These are phyloP conservation scores for Magnusiomyces fungicola DNA, from an alignment of 1,139 yeast genomes.

Conservation along the genomic window DNA sequence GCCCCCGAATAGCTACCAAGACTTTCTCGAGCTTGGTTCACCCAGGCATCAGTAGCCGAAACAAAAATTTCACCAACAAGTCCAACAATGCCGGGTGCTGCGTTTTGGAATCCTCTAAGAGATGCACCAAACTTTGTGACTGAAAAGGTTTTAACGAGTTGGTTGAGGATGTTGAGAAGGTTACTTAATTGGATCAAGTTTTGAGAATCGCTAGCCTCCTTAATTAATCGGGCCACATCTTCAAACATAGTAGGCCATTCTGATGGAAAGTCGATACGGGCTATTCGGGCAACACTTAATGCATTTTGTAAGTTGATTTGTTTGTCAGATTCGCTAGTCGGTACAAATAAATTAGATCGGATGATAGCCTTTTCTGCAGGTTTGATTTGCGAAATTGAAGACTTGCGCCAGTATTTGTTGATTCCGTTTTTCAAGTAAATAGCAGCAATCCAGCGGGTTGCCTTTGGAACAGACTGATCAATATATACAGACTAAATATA, in stretches of 20 bases:
- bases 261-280: constrained; percentile 75
- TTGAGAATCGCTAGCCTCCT: constrained; percentile 34
- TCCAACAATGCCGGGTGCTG: constrained; percentile 56
- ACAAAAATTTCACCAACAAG: constrained; percentile 53
- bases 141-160: constrained; percentile 64
- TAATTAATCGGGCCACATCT: constrained; percentile 47
- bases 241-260: constrained; percentile 82
- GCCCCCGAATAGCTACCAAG: constrained; percentile 28
- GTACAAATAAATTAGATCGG: constrained; percentile 48
- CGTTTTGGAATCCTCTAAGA: constrained; percentile 67
- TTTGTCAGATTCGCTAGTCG: constrained; percentile 61
- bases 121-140: constrained; percentile 78
- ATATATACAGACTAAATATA: constrained; percentile 41
- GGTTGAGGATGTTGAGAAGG: constrained; percentile 59
- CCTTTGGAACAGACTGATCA: constrained; percentile 49
- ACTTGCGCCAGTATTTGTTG: constrained; percentile 74
- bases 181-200: constrained; percentile 54
- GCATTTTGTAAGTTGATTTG: constrained; percentile 79
- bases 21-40: constrained; percentile 20
- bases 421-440: constrained; percentile 85
- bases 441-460: constrained; percentile 76
- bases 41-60: constrained; percentile 58
- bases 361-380: constrained; percentile 66
- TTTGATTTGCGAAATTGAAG: constrained; percentile 35
- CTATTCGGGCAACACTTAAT: constrained; percentile 67